phyloP scores from a whole-genome alignment of 2,329 filamentous ascomycete species.

The Fusarium musae region DNA sequence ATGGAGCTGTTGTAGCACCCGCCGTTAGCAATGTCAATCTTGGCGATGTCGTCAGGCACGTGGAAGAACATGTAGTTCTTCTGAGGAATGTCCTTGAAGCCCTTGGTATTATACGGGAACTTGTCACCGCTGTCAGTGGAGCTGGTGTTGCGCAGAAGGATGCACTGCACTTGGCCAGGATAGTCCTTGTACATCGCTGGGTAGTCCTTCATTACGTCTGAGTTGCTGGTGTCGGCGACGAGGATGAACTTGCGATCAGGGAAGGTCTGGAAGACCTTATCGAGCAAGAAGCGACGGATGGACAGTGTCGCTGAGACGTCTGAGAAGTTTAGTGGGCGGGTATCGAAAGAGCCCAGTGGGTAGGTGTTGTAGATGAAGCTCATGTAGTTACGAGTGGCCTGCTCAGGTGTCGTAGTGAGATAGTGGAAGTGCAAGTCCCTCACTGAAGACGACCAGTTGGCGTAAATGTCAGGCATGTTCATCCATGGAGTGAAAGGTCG shows the following conservation, averaged over 20 bases:
- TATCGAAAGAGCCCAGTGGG: constrained; percentile 81
- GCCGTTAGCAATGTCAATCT: constrained; percentile 74
- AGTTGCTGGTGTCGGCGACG: constrained; percentile 80
- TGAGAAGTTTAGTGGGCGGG: constrained; percentile 82
- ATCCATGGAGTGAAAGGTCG: constrained; percentile 76
- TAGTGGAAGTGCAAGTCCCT: constrained; percentile 83
- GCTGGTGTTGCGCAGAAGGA: constrained; percentile 79
- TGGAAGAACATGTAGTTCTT: constrained; percentile 83
- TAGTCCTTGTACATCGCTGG: constrained; percentile 71
- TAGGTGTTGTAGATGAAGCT: constrained; percentile 83
- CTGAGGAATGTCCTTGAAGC: constrained; percentile 74
- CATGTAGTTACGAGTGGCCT: constrained; percentile 82
- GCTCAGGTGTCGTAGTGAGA: constrained; percentile 82
- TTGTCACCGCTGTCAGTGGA: constrained; percentile 73
- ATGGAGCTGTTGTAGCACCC: constrained; percentile 74
- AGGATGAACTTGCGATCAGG: constrained; percentile 80
- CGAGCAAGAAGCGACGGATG: constrained; percentile 75
- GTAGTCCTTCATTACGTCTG: constrained; percentile 77
- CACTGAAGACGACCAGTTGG: constrained; percentile 76
- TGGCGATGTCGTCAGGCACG: constrained; percentile 73
- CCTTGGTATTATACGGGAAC: constrained; percentile 80
- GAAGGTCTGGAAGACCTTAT: constrained; percentile 79
- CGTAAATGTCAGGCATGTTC: constrained; percentile 84
- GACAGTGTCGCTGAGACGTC: constrained; percentile 76
- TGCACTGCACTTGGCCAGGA: constrained; percentile 79